These are phyloP conservation scores for Phytophthora litchii DNA, from an alignment of 352 stramenopile genomes.

Conservation along the genomic window DNA sequence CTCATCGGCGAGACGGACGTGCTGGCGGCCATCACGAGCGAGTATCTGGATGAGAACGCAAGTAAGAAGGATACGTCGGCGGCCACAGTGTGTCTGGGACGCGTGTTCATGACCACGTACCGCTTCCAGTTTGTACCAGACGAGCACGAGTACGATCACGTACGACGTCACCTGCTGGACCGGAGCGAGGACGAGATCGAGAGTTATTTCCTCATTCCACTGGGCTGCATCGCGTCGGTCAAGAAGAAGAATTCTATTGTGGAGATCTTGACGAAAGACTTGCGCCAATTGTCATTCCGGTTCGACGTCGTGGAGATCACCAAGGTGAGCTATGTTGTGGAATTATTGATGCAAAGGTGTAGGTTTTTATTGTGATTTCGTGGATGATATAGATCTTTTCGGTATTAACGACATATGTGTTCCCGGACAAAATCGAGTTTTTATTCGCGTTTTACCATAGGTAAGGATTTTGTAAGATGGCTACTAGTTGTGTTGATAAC, in stretches of 20 bases:
- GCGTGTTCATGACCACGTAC: conserved; percentile 86
- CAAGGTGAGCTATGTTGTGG: conserved; percentile 36
- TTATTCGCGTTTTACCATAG: conserved; percentile 87
- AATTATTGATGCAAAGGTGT: not conserved
- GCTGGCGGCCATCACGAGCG: conserved; percentile 72
- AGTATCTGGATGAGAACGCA: conserved; percentile 72
- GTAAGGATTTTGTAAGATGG: conserved; percentile 14
- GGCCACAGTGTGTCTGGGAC: conserved; percentile 65
- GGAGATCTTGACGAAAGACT: conserved; percentile 81
- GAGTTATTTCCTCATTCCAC: conserved; percentile 76
- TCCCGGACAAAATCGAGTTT: conserved; percentile 84
- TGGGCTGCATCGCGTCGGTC: conserved; percentile 77
- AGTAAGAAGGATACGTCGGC: conserved; percentile 64
- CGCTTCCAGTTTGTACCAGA: conserved; percentile 84
- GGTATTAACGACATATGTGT: conserved; percentile 83
- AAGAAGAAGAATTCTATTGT: conserved; percentile 83
- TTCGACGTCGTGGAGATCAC: conserved; percentile 79
- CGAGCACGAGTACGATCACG: conserved; percentile 58
- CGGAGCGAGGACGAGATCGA: conserved; percentile 70
- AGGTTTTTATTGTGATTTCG: conserved; percentile 8
- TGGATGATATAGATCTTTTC: conserved; percentile 60
- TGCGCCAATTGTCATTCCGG: conserved; percentile 76
- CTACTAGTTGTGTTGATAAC: not conserved
- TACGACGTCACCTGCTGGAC: conserved; percentile 56
- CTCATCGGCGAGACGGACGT: conserved; percentile 81